phyloP scores from a whole-genome alignment of 768 basidiomycete genomes.

The Fomitopsis serialis region DNA sequence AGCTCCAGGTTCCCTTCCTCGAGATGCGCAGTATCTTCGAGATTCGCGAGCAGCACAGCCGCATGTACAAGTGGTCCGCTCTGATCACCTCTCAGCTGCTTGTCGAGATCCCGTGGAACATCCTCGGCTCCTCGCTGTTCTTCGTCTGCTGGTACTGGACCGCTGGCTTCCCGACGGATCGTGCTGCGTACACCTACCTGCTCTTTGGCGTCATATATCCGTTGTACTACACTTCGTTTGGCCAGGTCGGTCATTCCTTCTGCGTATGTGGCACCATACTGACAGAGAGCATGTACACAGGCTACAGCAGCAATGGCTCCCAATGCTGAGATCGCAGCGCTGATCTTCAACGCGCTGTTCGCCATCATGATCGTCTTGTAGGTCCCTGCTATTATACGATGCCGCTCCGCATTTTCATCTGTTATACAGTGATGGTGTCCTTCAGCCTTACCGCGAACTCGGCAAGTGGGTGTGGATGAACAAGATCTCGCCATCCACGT shows the following conservation, averaged over 20 bases:
- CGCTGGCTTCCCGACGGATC: constrained; percentile 32
- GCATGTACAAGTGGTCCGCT: constrained; percentile 38
- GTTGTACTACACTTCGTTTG: constrained; percentile 40
- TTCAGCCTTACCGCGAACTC: constrained; percentile 39
- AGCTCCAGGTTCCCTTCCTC: constrained; percentile 38
- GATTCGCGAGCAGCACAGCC: constrained; percentile 35
- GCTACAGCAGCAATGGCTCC: constrained; percentile 40
- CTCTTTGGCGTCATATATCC: constrained; percentile 33
- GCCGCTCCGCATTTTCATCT: not conserved
- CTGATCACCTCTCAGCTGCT: constrained; percentile 30
- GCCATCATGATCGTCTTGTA: constrained; percentile 39
- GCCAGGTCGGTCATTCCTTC: constrained; percentile 11
- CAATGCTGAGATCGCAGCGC: constrained; percentile 33
- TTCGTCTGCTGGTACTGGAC: constrained; percentile 48
- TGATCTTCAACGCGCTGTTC: constrained; percentile 34
- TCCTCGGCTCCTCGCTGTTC: constrained; percentile 33
- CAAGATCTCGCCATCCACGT: constrained; percentile 28
- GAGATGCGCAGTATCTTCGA: constrained; percentile 32
- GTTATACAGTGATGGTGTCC: constrained; percentile 36
- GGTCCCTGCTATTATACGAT: constrained; percentile 12
- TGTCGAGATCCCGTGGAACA: constrained; percentile 40
- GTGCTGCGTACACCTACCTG: constrained; percentile 37
- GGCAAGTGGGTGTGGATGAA: constrained; percentile 44
- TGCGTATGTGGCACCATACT: not conserved
- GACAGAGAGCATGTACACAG: constrained; percentile 9